Percentiles rank a stretch among this genome's conserved stretches.
phyloP scores from a whole-genome alignment of 768 basidiomycete genomes.

The Sistotremastrum niveocremeum region DNA sequence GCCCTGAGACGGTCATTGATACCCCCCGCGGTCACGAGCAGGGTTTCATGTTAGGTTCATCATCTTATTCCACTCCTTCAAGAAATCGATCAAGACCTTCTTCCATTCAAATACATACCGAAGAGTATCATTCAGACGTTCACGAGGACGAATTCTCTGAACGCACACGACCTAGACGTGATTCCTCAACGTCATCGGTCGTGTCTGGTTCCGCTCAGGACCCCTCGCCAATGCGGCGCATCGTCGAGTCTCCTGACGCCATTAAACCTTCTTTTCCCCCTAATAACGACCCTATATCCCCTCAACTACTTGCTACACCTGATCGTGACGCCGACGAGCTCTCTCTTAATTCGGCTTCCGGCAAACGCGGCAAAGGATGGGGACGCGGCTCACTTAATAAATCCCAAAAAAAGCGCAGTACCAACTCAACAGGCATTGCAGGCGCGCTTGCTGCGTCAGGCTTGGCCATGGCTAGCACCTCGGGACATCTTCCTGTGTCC shows the following conservation, averaged over 20 bases:
- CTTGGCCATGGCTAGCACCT: slow-evolving; percentile 38
- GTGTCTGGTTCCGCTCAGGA: too few relatives aligned
- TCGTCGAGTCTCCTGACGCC: too few relatives aligned
- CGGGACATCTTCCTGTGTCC: not conserved
- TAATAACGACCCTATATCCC: not conserved
- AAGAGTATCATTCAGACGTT: too few relatives aligned
- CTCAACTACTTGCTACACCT: slow-evolving; percentile 8
- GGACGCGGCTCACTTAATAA: slow-evolving; percentile 28
- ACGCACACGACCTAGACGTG: too few relatives aligned
- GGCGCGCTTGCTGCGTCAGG: slow-evolving; percentile 55
- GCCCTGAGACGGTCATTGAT: not conserved
- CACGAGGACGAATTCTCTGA: too few relatives aligned
- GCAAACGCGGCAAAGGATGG: slow-evolving; percentile 28
- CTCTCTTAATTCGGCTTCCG: slow-evolving; percentile 11
- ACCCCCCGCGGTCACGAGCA: slow-evolving; percentile 1
- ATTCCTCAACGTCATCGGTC: too few relatives aligned
- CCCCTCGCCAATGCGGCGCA: too few relatives aligned
- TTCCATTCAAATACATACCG: too few relatives aligned
- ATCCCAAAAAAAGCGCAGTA: slow-evolving; percentile 17
- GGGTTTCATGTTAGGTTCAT: not conserved
- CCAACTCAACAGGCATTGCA: slow-evolving; percentile 44
- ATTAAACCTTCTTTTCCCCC: too few relatives aligned
- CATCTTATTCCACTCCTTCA: not conserved
- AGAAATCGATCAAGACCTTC: not conserved
- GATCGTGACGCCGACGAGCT: slow-evolving; percentile 6